phyloP scores from a whole-genome alignment of 768 basidiomycete species.

The Boletus rufocinnamomeus region DNA sequence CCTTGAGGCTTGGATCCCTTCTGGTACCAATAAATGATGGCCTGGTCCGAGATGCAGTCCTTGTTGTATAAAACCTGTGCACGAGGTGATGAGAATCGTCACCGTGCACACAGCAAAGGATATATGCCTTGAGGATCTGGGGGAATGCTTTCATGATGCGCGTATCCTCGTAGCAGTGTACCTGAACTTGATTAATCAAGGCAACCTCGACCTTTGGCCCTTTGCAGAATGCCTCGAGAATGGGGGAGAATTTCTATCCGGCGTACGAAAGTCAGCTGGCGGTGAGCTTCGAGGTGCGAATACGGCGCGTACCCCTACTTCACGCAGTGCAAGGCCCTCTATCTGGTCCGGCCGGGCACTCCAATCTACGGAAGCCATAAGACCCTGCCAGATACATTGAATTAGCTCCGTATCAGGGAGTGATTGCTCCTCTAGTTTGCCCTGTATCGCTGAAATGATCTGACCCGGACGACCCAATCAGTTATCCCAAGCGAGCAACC shows the following conservation, averaged over 20 bases:
- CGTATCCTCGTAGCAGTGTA: conserved; percentile 96
- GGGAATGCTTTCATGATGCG: conserved; percentile 94
- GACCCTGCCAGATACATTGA: conserved; percentile 88
- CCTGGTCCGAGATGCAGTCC: conserved; percentile 93
- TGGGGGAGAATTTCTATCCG: conserved; percentile 74
- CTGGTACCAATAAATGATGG: conserved; percentile 97
- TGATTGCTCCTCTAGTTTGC: conserved; percentile 72
- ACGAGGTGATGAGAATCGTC: conserved; percentile 13
- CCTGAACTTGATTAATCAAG: conserved; percentile 92
- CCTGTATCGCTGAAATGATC: conserved; percentile 77
- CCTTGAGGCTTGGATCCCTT: conserved; percentile 97
- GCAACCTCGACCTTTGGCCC: conserved; percentile 90
- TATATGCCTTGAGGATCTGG: conserved; percentile 81
- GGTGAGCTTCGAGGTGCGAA: neutral
- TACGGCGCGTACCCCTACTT: conserved; percentile 68
- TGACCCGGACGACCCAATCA: conserved; percentile 33
- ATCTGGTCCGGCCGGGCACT: conserved; percentile 89
- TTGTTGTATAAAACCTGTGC: conserved; percentile 88
- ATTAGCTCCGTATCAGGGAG: conserved; percentile 85
- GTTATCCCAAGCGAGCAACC: neutral
- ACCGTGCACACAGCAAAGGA: neutral
- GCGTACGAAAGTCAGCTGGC: neutral
- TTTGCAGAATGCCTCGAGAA: conserved; percentile 89
- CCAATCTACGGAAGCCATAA: conserved; percentile 89
- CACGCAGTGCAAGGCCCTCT: conserved; percentile 83